A percentile compares a stretch with the other conserved stretches of the same genome.
Evolutionary conservation across 1,284 basidiomycete species (phyloP).

Genomic region (Malassezia cuniculi): DNA sequence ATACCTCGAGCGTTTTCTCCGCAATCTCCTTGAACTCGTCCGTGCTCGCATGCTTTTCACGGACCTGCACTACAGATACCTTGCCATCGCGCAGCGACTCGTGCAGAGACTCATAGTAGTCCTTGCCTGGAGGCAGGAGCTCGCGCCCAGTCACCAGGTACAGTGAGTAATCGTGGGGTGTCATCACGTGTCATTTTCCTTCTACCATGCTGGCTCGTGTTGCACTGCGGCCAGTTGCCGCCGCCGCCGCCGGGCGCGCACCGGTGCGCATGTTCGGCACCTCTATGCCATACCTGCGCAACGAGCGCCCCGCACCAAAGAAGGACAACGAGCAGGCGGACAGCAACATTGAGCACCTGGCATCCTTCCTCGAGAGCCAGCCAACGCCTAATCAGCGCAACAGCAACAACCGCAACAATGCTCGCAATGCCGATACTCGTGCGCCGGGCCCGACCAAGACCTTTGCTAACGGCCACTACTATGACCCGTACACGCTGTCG

Average conservation of each 20-base stretch:
- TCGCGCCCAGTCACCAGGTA: conserved; percentile 68
- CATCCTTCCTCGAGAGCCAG: conserved; percentile 13
- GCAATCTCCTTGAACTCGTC: conserved; percentile 64
- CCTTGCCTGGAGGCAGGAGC: conserved; percentile 57
- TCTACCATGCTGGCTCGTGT: too few relatives aligned
- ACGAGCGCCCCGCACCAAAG: too few relatives aligned
- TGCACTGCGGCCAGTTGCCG: too few relatives aligned
- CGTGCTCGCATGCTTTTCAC: conserved; percentile 25
- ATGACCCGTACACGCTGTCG: conserved; percentile 23
- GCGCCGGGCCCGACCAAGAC: conserved; percentile 7
- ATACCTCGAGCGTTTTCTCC: conserved; percentile 58
- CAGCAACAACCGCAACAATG: too few relatives aligned
- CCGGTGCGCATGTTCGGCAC: too few relatives aligned
- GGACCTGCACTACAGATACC: conserved; percentile 67
- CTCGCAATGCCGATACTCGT: too few relatives aligned
- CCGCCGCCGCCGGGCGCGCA: too few relatives aligned
- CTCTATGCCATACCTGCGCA: too few relatives aligned
- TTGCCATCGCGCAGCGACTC: conserved; percentile 69
- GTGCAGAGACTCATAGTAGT: conserved; percentile 65
- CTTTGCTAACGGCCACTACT: conserved; percentile 18
- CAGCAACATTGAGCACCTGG: conserved; percentile 12
- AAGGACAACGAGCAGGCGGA: conserved; percentile 5
- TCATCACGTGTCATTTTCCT: background rate
- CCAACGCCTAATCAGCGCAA: background rate
- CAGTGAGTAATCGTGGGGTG: conserved; percentile 32